Conservation (phyloP, 768 basidiomycete genomes). For the Amanita jacksonii region DNA sequence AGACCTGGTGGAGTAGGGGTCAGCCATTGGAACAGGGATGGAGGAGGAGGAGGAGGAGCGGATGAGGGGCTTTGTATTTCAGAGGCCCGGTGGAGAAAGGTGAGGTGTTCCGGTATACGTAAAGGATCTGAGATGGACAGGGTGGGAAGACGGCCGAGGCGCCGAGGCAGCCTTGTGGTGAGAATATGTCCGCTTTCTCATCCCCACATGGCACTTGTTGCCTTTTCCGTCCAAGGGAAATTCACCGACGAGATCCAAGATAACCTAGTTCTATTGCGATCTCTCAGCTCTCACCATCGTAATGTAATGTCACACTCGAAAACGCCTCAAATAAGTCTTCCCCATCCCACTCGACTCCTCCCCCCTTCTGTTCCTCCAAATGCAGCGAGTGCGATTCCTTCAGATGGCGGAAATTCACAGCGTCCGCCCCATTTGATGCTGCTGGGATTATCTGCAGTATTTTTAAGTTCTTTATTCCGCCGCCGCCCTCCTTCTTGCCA, state of each 20-base stretch:
- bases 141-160: conserved; percentile 28
- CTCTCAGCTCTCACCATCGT: conserved; percentile 57
- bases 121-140: conserved; percentile 26
- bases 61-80: conserved; percentile 11
- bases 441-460: conserved; percentile 67
- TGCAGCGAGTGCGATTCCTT: conserved; percentile 90
- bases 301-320: conserved; percentile 81
- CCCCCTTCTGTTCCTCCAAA: conserved; percentile 57
- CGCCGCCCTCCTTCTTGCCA: too few species aligned
- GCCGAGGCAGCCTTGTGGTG: conserved; percentile 27
- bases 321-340: conserved; percentile 80
- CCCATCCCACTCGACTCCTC: conserved; percentile 19
- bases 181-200: conserved; percentile 19
- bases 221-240: conserved; percentile 8
- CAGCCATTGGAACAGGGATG: conserved; percentile 40
- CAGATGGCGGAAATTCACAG: conserved; percentile 83
- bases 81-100: conserved; percentile 34
- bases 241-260: conserved; percentile 13
- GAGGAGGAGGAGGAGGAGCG: conserved; percentile 16
- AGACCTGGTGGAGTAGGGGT: conserved; percentile 37
- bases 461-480: conserved; percentile 16
- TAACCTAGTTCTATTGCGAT: conserved; percentile 2
- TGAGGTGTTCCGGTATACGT: conserved; percentile 35
- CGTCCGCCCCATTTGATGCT: conserved; percentile 68
- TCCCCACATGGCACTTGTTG: conserved; percentile 15